Base-by-base conservation (phyloP, 257 asterid genomes). In the Ophiorrhiza pumila region DNA sequence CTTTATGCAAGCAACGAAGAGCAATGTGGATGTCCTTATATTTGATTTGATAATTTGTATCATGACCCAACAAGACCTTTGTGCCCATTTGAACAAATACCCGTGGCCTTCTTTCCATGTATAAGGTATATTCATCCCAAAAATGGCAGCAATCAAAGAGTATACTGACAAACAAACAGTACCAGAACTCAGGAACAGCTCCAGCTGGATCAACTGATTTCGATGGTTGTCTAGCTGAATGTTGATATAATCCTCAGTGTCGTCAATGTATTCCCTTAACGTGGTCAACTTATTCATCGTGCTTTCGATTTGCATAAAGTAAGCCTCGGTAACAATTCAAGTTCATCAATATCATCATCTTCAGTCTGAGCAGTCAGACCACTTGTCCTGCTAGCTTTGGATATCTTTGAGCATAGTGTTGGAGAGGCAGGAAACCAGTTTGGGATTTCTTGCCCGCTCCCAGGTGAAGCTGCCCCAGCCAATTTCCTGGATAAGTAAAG, bases 161-260 rank as follows among this genome's bases (percentile, higher is more conserved):
- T 87, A 89, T 75, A 91, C 71, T 6, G 93, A 82, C 77, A 91
- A 65, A 68, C 95, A 87, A 42, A 94, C 90, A 20, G 97, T 89
- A 35, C 95, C 92, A 1, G 93, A 88, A 80, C 96, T 89, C 60
- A 94, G 80, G 74, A 89, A 88, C 52, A 94, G 90, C 91, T 94
- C 97, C 83, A 94, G 85, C 99, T 93, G 98, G 80, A 94, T 94
- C 71, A 94, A 86, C 81, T 88, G 99, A 79, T 91, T 94, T 69
- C 98, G 84, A 80, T 94, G 97, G 82, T 91, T 94, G 84, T 94
- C 97, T 35, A 94, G 84, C 98, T 94, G 99, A 73, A 94, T 94
- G 74, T 94, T 90, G 79, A 94, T 91, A 80, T 94, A 94, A 76
- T 93, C 98, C 81, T 93, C 97, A 3, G 97, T 91, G 85, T 93